Conservation (phyloP, 306 rosid species). For the Dalbergia cochinchinensis region DNA sequence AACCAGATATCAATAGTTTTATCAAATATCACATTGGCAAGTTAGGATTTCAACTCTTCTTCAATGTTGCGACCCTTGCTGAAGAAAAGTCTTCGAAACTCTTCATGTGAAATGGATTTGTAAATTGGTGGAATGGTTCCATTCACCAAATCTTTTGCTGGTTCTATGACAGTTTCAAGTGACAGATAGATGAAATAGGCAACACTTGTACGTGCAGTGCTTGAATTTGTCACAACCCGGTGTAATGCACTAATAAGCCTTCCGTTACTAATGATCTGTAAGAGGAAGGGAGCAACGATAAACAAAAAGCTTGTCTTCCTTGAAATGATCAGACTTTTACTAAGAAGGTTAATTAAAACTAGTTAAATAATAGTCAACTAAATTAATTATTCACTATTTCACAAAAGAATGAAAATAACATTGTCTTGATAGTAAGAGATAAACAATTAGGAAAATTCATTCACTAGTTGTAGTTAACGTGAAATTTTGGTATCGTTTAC, state of each 20-base stretch:
- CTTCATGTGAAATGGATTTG: slow-evolving; percentile 54
- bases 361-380: no score
- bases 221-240: slow-evolving; percentile 70
- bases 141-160: slow-evolving; percentile 56
- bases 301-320: not conserved
- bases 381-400: no score
- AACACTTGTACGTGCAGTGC: slow-evolving; percentile 55
- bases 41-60: slow-evolving; percentile 40
- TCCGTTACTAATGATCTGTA: slow-evolving; percentile 70
- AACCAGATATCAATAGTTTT: no score
- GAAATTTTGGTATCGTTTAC: no score
- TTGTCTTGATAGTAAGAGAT: no score
- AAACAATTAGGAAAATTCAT: no score
- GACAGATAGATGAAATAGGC: slow-evolving; percentile 69
- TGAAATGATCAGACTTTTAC: not conserved
- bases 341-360: not conserved
- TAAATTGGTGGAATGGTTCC: slow-evolving; percentile 49
- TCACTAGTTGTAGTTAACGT: no score
- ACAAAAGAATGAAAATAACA: no score
- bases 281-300: not conserved
- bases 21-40: not conserved
- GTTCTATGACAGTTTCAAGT: slow-evolving; percentile 56
- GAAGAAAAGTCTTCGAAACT: slow-evolving; percentile 52
- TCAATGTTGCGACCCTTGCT: slow-evolving; percentile 51
- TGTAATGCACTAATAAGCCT: slow-evolving; percentile 71